phyloP scores from a whole-genome alignment of 2,329 filamentous ascomycete genomes.

The Trichoderma brevicompactum region DNA sequence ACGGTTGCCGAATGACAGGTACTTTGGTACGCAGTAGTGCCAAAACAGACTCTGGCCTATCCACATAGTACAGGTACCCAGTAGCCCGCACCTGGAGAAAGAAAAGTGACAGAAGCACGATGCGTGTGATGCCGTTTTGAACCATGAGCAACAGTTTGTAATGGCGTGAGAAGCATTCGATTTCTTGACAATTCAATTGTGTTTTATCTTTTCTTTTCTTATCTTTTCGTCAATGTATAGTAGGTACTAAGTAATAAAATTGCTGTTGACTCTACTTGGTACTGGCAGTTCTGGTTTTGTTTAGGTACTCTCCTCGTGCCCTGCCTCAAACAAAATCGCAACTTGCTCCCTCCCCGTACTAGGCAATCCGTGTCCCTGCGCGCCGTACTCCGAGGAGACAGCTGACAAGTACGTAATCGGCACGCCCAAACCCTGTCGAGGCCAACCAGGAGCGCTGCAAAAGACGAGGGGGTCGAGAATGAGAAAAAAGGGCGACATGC shows the following conservation, averaged over 20 bases:
- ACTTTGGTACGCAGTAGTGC: neutral
- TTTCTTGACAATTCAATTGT: no score
- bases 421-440: neutral
- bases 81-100: no score
- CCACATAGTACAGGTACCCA: conserved; percentile 1
- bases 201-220: no score
- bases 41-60: neutral
- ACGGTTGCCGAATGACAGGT: conserved; percentile 1
- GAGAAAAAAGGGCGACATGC: neutral
- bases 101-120: no score
- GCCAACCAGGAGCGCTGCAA: neutral
- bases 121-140: no score
- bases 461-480: neutral
- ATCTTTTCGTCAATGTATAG: no score
- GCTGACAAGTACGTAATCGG: conserved; percentile 22
- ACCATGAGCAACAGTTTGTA: no score
- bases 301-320: neutral
- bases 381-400: neutral
- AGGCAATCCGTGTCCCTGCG: neutral
- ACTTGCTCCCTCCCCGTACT: neutral
- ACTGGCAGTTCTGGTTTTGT: no score
- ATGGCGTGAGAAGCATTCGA: no score
- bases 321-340: no score
- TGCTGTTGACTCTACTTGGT: no score
- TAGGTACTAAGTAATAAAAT: no score